These are phyloP conservation scores for Amanita exitialis DNA, from an alignment of 768 basidiomycete genomes.

Conservation along the genomic window DNA sequence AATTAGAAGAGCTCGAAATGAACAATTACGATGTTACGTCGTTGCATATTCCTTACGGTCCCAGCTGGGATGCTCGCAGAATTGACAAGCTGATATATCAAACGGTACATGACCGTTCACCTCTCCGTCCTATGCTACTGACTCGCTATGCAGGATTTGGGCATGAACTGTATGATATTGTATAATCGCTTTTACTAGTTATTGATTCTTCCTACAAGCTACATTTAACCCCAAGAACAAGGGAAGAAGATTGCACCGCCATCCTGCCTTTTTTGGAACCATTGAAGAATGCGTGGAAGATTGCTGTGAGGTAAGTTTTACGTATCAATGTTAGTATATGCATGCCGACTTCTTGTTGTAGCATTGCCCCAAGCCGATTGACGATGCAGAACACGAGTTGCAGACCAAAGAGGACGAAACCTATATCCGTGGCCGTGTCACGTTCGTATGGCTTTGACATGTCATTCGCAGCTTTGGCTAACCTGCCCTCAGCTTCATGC, in stretches of 20 bases:
- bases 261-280: constrained; percentile 4
- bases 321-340: background rate
- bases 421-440: constrained; percentile 43
- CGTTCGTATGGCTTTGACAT: constrained; percentile 21
- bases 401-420: constrained; percentile 42
- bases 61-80: constrained; percentile 44
- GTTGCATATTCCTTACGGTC: constrained; percentile 53
- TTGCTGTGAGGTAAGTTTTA: constrained; percentile 41
- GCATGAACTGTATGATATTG: constrained; percentile 3
- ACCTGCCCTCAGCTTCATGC: constrained; percentile 32
- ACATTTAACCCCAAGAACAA: constrained; percentile 10
- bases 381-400: constrained; percentile 43
- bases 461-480: background rate
- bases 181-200: background rate
- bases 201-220: background rate
- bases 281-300: constrained; percentile 32
- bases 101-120: constrained; percentile 27
- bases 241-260: constrained; percentile 4
- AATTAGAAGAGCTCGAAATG: constrained; percentile 37
- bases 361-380: constrained; percentile 45
- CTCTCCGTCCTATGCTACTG: background rate
- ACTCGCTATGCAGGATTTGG: constrained; percentile 3
- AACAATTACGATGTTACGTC: constrained; percentile 46
- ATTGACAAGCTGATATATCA: constrained; percentile 50
- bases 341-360: constrained; percentile 10